Evolutionary conservation across 768 basidiomycete genomes (phyloP).

Genomic region (Serpula lacrymans): DNA sequence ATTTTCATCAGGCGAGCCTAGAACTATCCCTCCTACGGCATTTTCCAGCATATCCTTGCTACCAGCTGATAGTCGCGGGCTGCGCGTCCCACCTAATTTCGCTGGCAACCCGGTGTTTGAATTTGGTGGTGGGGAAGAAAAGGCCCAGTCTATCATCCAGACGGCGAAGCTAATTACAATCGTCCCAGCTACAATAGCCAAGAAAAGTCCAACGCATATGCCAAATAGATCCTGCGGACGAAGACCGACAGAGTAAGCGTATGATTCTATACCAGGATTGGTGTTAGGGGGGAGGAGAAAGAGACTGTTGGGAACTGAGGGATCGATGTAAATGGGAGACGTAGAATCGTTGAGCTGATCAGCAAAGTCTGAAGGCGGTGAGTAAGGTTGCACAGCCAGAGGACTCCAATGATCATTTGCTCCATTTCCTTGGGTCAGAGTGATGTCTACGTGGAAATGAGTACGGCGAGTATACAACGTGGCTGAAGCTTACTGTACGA

Average conservation of each 20-base stretch:
- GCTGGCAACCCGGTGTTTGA: slow-evolving; percentile 14
- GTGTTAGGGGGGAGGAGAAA: slow-evolving; percentile 67
- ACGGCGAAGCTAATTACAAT: slow-evolving; percentile 65
- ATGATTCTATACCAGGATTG: slow-evolving; percentile 67
- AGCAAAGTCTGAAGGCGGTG: slow-evolving; percentile 67
- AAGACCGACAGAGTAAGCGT: slow-evolving; percentile 82
- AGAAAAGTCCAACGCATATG: slow-evolving; percentile 79
- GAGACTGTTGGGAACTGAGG: slow-evolving; percentile 63
- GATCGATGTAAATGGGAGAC: slow-evolving; percentile 78
- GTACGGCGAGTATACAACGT: slow-evolving; percentile 1
- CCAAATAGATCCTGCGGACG: slow-evolving; percentile 79
- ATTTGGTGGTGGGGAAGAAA: slow-evolving; percentile 15
- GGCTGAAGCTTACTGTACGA: slow-evolving; percentile 54
- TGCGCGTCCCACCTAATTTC: slow-evolving; percentile 25
- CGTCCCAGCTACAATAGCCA: slow-evolving; percentile 72
- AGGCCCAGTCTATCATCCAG: slow-evolving; percentile 67
- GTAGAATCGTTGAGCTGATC: slow-evolving; percentile 66
- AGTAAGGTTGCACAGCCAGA: slow-evolving; percentile 50
- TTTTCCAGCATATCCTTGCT: slow-evolving; percentile 53
- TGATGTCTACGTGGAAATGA: slow-evolving; percentile 55
- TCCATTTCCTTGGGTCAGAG: slow-evolving; percentile 49
- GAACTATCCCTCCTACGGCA: too few species aligned
- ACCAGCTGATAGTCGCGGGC: slow-evolving; percentile 38
- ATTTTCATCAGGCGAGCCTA: slow-evolving; percentile 25
- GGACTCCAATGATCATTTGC: slow-evolving; percentile 69